A percentile compares a stretch with the other conserved stretches of the same genome.
Evolutionary conservation across 2,329 filamentous ascomycete genomes (phyloP).

Genomic region (Xylariaceae sp.): DNA sequence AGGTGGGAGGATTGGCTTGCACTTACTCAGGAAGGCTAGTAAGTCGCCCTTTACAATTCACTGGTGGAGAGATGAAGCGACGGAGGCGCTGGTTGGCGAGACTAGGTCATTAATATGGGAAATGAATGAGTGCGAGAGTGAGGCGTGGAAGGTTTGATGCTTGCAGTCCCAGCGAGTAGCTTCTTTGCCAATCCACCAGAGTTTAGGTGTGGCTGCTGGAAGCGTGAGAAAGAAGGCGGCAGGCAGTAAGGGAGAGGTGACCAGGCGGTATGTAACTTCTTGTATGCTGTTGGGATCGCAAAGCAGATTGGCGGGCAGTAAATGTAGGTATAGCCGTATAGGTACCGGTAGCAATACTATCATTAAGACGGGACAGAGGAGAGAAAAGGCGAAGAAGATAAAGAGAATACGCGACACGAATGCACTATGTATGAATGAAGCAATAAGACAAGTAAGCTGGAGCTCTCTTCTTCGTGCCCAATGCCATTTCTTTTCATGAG

Average conservation of each 20-base stretch:
- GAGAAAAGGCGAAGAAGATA: background rate
- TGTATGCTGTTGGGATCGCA: too few relatives aligned
- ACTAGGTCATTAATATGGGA: background rate
- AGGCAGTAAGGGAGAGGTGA: background rate
- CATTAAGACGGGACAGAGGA: background rate
- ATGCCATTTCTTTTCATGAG: conserved; percentile 16
- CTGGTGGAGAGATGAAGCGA: background rate
- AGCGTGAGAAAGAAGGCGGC: background rate
- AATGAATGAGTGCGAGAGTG: background rate
- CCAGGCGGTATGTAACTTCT: background rate
- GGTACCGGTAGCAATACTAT: background rate
- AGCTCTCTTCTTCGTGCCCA: conserved; percentile 18
- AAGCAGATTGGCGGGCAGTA: background rate
- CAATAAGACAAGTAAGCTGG: conserved; percentile 1
- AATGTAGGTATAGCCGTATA: too few relatives aligned
- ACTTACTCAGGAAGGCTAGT: conserved; percentile 13
- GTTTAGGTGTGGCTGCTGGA: background rate
- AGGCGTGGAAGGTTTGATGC: background rate
- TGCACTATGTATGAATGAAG: background rate
- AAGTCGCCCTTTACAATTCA: background rate
- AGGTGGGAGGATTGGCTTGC: conserved; percentile 10
- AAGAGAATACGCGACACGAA: background rate
- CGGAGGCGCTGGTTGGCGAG: background rate
- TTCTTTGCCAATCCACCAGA: background rate
- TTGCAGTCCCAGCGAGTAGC: background rate